Conservation (phyloP, 805 yeast species). For the Candida morakotiae region DNA sequence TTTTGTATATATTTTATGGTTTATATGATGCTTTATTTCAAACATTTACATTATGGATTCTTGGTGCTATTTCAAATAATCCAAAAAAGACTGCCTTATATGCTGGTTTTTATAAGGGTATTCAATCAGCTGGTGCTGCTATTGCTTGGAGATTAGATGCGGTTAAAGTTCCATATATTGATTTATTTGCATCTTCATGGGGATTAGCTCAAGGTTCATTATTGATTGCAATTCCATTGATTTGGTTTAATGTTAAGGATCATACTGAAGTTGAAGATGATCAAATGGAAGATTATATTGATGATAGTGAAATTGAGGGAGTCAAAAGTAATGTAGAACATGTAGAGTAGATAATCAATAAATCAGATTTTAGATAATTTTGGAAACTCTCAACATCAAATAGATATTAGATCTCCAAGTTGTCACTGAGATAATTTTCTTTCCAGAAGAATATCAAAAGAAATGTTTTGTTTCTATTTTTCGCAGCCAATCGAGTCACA, state of each 20-base stretch:
- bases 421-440: no score
- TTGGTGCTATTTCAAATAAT: conserved; percentile 58
- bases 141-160: conserved; percentile 58
- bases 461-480: background rate
- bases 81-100: conserved; percentile 52
- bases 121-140: conserved; percentile 64
- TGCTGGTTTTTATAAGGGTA: conserved; percentile 60
- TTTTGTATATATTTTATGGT: conserved; percentile 62
- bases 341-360: conserved; percentile 8
- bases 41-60: conserved; percentile 52
- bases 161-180: conserved; percentile 29
- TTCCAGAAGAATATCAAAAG: no score
- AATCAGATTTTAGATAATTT: no score
- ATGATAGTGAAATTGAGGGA: conserved; percentile 21
- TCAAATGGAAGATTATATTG: conserved; percentile 20
- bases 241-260: conserved; percentile 41
- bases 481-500: no score
- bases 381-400: no score
- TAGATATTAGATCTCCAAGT: no score
- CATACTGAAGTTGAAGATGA: conserved; percentile 36
- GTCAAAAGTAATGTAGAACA: conserved; percentile 17
- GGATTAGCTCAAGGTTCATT: conserved; percentile 46
- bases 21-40: conserved; percentile 58
- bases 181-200: conserved; percentile 49
- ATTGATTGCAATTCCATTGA: conserved; percentile 45